Evolutionary conservation across 164 flowering plant genomes (phyloP).

Genomic region (Warburgia ugandensis): DNA sequence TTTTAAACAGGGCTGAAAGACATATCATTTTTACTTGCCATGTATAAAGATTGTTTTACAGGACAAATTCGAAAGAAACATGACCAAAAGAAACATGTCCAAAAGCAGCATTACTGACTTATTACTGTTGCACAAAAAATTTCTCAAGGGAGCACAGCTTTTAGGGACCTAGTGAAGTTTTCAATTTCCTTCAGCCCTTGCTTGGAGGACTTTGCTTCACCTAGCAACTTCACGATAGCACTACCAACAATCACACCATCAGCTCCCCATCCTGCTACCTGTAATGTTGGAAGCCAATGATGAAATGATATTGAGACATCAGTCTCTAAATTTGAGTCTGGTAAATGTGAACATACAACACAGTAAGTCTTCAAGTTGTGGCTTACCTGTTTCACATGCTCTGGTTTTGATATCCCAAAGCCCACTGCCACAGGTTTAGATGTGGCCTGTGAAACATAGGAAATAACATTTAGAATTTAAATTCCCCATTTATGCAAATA

Average conservation of each 20-base stretch:
- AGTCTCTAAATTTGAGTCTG: background rate
- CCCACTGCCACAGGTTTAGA: slow-evolving; percentile 91
- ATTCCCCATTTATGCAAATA: no score
- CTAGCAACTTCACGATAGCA: slow-evolving; percentile 75
- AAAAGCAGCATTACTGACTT: no score
- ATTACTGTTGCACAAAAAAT: no score
- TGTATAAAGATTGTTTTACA: no score
- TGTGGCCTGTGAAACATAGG: slow-evolving; percentile 41
- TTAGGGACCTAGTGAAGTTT: slow-evolving; percentile 56
- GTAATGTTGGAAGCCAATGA: slow-evolving; percentile 9
- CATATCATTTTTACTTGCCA: no score
- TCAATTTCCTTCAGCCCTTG: slow-evolving; percentile 77
- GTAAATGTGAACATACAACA: background rate
- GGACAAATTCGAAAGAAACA: no score
- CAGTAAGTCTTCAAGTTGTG: background rate
- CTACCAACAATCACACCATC: slow-evolving; percentile 97
- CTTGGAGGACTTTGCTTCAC: slow-evolving; percentile 69
- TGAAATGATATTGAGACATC: background rate
- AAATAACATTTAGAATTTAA: background rate
- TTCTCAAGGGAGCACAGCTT: slow-evolving; percentile 47
- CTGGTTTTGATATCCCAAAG: slow-evolving; percentile 91
- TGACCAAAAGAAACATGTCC: no score
- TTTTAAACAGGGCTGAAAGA: no score
- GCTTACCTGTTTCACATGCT: slow-evolving; percentile 82
- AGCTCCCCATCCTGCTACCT: slow-evolving; percentile 94